Conservation (phyloP, 2,329 filamentous ascomycete species). For the Pyricularia sp. region DNA sequence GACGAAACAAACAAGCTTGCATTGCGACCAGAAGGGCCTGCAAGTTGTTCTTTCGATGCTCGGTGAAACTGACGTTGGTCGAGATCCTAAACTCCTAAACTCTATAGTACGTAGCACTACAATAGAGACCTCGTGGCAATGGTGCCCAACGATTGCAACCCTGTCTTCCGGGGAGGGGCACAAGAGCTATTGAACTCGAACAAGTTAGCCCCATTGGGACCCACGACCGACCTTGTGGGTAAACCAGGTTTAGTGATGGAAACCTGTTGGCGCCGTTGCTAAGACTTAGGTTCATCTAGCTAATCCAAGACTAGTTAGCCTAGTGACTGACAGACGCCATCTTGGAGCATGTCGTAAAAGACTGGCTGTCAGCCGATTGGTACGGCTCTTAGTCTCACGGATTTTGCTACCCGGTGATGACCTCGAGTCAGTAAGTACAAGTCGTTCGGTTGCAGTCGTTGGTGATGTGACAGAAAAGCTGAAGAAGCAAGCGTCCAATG, state of each 20-base stretch:
- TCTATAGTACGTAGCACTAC: too few relatives aligned
- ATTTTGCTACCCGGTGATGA: not conserved
- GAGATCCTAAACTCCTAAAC: not conserved
- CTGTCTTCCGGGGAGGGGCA: too few relatives aligned
- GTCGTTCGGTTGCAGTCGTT: not conserved
- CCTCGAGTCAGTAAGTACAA: not conserved
- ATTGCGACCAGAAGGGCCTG: not conserved
- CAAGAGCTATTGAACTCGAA: not conserved
- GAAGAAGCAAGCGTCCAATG: not conserved
- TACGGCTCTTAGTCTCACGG: not conserved
- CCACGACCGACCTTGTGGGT: not conserved
- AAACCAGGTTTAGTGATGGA: not conserved
- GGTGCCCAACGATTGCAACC: not conserved
- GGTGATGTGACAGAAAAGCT: not conserved
- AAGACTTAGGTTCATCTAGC: not conserved
- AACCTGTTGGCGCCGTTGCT: not conserved
- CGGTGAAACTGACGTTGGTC: not conserved
- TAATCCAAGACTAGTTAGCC: not conserved
- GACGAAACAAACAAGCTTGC: not conserved
- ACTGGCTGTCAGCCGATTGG: not conserved
- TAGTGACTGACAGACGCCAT: not conserved
- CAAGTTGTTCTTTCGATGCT: not conserved
- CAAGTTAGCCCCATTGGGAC: not conserved
- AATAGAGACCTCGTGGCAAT: not conserved
- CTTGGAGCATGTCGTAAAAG: not conserved